Evolutionary conservation across 306 rosid genomes (phyloP).

Genomic region (Comarum palustre): DNA sequence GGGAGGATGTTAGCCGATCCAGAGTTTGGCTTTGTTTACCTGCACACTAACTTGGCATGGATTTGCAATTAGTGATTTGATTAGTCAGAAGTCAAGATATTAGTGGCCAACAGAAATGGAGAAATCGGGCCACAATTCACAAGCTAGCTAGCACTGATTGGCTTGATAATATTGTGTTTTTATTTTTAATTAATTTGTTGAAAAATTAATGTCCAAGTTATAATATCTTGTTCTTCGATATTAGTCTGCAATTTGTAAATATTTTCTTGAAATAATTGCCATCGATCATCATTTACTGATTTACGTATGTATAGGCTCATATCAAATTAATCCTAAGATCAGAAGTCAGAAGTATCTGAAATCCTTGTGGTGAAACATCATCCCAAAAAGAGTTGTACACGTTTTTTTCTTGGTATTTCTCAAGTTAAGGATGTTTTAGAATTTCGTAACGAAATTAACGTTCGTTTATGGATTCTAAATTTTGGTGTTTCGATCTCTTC

Average conservation of each 20-base stretch:
- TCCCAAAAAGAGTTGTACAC: neutral
- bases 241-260: neutral
- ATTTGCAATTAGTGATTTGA: neutral
- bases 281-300: too few relatives aligned
- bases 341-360: neutral
- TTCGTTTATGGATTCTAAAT: too few relatives aligned
- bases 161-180: neutral
- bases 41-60: neutral
- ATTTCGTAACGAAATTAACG: neutral
- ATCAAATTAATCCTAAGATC: too few relatives aligned
- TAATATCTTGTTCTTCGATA: neutral
- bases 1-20: neutral
- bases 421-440: neutral
- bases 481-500: too few relatives aligned
- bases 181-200: neutral
- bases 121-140: neutral
- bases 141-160: neutral
- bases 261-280: neutral
- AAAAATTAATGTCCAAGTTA: neutral
- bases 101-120: neutral
- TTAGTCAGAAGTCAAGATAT: neutral
- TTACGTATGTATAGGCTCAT: too few relatives aligned
- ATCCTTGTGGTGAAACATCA: neutral
- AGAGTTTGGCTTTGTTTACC: neutral
- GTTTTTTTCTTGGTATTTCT: neutral